Base-by-base conservation (phyloP, 345 rosid genomes). In the Psidium guajava region DNA sequence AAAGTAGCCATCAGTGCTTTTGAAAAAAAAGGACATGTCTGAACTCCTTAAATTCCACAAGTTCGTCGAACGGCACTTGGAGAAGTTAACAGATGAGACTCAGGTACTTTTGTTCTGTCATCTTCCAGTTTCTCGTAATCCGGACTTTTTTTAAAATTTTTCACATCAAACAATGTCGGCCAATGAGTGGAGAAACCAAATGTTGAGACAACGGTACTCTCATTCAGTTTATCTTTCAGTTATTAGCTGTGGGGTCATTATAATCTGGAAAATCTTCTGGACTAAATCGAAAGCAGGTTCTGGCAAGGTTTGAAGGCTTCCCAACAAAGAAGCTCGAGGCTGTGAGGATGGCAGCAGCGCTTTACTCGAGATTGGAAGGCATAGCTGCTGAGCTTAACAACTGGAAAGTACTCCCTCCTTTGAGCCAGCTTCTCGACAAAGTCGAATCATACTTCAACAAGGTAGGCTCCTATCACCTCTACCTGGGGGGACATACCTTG, bases 241-340 rank as follows among this genome's bases (percentile, higher is more conserved):
- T 57, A 64, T 64, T 32, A 64, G 75, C 75, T 16, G 57, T 49
- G 42, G 40, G 81, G 55, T 51, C 28, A 20, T 54, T 77, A 32
- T 36, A 13, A 56, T 40, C 8, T 47, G 32, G 44, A 58, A 77
- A 53, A 4, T 42, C 49, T 49, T 40, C 27, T 8, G 47, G 15
- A 28, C 54, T 75, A 53, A 57, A 21, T 56, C 7, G 25, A 53
- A 15, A 80, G 51, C 89, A 93, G 94, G 96, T 94, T 61, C 90
- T 94, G 3, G 92, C 92, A 81, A 93, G 89, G 82, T 93, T 94
- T 53, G 94, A 94, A 90, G 94, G 91, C 77, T 94, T 94, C 85
- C 94, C 96, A 9, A 90, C 90, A 55, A 93, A 90, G 88, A 93
- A 93, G 88, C 85, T 94, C 50, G 93, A 93, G 88, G 91, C 88